A percentile compares a stretch with the other conserved stretches of the same genome.
phyloP scores from a whole-genome alignment of 257 asterid species.

The Solanum bulbocastanum region DNA sequence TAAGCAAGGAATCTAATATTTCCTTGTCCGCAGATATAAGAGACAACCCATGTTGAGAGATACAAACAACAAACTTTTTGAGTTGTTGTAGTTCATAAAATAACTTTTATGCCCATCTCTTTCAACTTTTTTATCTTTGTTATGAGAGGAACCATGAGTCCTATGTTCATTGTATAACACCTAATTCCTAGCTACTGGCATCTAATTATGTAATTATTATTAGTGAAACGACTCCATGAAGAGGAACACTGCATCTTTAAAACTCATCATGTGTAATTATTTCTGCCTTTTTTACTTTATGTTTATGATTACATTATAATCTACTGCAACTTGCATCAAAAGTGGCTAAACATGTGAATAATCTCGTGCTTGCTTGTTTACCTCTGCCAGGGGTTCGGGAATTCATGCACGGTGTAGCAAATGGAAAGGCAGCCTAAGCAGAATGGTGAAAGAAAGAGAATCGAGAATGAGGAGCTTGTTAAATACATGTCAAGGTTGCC shows the following conservation, averaged over 20 bases:
- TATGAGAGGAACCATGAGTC: neutral
- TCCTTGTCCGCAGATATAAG: neutral
- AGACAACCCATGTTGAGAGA: neutral
- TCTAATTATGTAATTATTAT: neutral
- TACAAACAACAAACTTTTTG: neutral
- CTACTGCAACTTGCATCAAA: neutral
- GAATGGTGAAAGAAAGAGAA: conserved; percentile 5
- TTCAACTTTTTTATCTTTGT: neutral
- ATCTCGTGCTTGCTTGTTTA: conserved; percentile 10
- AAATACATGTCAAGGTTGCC: conserved; percentile 84
- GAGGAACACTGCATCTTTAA: conserved; percentile 1
- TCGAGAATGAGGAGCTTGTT: conserved; percentile 52
- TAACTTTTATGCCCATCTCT: neutral
- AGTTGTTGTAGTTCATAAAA: neutral
- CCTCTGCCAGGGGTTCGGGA: conserved; percentile 6
- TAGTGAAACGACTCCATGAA: neutral
- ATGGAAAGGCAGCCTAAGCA: conserved; percentile 21
- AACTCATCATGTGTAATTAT: conserved; percentile 11
- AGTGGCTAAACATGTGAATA: conserved; percentile 30
- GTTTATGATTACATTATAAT: neutral
- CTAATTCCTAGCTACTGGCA: neutral
- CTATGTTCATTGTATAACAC: neutral
- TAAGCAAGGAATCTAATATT: neutral
- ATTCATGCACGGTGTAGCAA: neutral
- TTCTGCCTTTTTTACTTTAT: neutral